Base-by-base conservation (phyloP, 179 eudicot species). In the Silene noctiflora region DNA sequence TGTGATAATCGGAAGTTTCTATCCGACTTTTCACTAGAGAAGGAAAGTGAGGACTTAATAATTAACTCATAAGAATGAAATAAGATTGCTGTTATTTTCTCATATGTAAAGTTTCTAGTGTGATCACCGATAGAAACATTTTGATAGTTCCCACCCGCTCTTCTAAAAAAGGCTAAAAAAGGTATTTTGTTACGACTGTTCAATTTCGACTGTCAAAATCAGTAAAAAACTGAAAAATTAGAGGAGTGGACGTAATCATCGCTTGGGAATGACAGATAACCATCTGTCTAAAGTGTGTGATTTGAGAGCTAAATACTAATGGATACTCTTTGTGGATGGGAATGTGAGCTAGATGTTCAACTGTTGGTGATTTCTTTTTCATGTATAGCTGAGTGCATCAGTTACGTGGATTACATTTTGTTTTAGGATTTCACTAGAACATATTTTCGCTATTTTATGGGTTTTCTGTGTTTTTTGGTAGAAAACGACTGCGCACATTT, bases 371-470 rank as follows among this genome's bases (percentile, higher is more conserved):
- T 60, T 60, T 21, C 2, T 1, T 60, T 24, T 60, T 60, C 65
- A 61, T 61, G 29, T 11, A 61, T 10, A 6, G 65, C 3, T 61
- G 27, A 61, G 27, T 10, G 27, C 29, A 21, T 61, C 31, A 61
- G 25, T 6, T 61, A 7, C 27, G 2, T 61, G 65, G 8, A 24
- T 2, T 3, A 61, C 16, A 11, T 3, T 21, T 61, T 20, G 65
- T 61, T 61, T 61, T 61, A 61, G 65, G 65, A 22, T 61, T 16
- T 61, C 31, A 22, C 65, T 46, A 27, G 6, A 64, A 64, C 68
- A 64, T 14, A 24, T 25, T 27, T 33, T 27, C 6, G 5, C 10
- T 64, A 16, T 27, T 27, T 10, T 8, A 16, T 14, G n/a, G 42
- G 19, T 27, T 29, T 63, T 46, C 53, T 46, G 14, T 46, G 16